Conservation (phyloP, 2,329 filamentous ascomycete genomes). For the Endoconidiophora polonica region DNA sequence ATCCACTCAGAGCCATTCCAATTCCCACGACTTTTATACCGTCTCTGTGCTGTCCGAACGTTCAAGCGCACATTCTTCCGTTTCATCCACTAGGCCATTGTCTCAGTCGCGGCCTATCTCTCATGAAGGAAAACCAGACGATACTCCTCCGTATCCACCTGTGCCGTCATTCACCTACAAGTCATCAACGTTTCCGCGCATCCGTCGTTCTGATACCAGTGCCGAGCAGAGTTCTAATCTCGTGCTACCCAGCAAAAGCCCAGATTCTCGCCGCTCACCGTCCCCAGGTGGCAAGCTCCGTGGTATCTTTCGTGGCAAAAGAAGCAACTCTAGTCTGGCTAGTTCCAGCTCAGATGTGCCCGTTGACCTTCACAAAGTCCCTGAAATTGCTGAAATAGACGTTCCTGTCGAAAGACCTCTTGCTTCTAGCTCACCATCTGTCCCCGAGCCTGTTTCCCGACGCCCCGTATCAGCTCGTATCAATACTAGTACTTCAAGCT, state of each 20-base stretch:
- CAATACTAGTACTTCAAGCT: conserved; percentile 4
- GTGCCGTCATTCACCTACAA: conserved; percentile 7
- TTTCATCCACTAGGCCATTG: not conserved
- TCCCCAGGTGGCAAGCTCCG: conserved; percentile 58
- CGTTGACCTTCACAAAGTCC: no score
- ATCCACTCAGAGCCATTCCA: conserved; percentile 4
- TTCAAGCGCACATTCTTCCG: conserved; percentile 3
- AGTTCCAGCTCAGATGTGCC: conserved; percentile 16
- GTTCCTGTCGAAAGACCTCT: not conserved
- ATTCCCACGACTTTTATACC: conserved; percentile 5
- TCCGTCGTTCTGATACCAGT: conserved; percentile 3
- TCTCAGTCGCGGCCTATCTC: conserved; percentile 8
- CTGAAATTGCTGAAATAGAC: not conserved
- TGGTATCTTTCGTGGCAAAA: conserved; percentile 50
- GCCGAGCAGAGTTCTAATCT: conserved; percentile 16
- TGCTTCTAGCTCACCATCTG: not conserved
- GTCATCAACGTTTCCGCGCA: conserved; percentile 7
- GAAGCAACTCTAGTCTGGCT: conserved; percentile 19
- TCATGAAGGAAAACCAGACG: not conserved
- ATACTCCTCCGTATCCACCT: not conserved
- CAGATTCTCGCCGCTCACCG: conserved; percentile 34
- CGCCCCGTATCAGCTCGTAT: conserved; percentile 4
- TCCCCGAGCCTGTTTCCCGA: not conserved
- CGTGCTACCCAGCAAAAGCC: conserved; percentile 26
- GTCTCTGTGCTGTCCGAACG: conserved; percentile 8